phyloP scores from a whole-genome alignment of 768 basidiomycete species.

The Kwoniella heveanensis region DNA sequence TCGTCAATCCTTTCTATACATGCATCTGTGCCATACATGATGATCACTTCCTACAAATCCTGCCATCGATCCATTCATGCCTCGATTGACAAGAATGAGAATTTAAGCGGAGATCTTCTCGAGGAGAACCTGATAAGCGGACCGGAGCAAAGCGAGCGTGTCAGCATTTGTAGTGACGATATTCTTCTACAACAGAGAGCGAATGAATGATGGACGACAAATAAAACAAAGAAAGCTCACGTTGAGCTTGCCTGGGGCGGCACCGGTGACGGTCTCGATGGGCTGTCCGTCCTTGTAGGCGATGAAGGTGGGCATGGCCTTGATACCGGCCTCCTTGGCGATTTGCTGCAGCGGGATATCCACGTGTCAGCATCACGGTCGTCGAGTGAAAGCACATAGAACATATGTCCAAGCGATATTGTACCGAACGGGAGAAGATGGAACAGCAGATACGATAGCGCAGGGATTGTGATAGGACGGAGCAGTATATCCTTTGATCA shows the following conservation, averaged over 20 bases:
- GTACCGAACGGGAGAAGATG: not conserved
- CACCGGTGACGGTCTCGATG: slow-evolving; percentile 55
- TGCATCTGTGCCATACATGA: slow-evolving; percentile 5
- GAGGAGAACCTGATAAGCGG: slow-evolving; percentile 21
- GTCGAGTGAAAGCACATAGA: too few relatives aligned
- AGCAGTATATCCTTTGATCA: too few relatives aligned
- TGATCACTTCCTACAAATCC: too few relatives aligned
- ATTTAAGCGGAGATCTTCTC: slow-evolving; percentile 31
- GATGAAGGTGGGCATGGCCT: slow-evolving; percentile 59
- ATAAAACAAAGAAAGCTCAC: slow-evolving; percentile 32
- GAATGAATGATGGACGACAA: too few relatives aligned
- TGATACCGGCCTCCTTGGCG: slow-evolving; percentile 48
- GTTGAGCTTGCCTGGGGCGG: slow-evolving; percentile 51
- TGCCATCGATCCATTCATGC: not conserved
- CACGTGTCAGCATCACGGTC: too few relatives aligned
- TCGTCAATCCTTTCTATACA: not conserved
- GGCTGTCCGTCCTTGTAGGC: slow-evolving; percentile 55
- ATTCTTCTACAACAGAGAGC: too few relatives aligned
- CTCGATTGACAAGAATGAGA: too few relatives aligned
- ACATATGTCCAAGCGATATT: too few relatives aligned
- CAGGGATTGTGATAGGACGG: too few relatives aligned
- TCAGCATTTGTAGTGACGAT: not conserved
- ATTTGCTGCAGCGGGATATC: too few relatives aligned
- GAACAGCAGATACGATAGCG: slow-evolving; percentile 1
- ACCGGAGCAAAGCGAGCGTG: not conserved